phyloP scores from a whole-genome alignment of 768 basidiomycete genomes.

The Neoboletus subvelutipes region DNA sequence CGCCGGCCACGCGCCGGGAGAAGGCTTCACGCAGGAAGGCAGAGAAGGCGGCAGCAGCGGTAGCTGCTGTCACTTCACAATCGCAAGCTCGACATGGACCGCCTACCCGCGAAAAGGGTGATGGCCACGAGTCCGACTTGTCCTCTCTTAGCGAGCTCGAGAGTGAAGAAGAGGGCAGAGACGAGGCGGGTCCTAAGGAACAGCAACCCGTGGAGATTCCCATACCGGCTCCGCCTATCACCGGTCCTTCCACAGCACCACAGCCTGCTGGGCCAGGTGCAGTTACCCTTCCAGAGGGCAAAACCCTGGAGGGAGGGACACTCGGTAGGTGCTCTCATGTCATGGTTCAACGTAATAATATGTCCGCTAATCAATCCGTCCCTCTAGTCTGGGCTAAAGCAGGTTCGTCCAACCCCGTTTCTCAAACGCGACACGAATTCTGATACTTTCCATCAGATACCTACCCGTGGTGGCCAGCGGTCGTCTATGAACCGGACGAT shows the following conservation, averaged over 20 bases:
- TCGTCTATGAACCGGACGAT: conserved; percentile 66
- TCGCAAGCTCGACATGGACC: neutral
- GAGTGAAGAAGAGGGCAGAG: conserved; percentile 27
- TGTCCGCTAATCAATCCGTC: neutral
- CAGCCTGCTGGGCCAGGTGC: conserved; percentile 30
- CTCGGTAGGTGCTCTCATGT: conserved; percentile 48
- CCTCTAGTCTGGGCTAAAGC: conserved; percentile 81
- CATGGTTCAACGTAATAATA: too few species aligned
- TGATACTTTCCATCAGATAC: conserved; percentile 46
- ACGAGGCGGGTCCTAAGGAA: conserved; percentile 7
- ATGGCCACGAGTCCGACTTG: conserved; percentile 40
- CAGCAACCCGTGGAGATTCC: neutral
- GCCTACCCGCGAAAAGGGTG: conserved; percentile 6
- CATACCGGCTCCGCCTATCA: conserved; percentile 4
- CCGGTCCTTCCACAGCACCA: conserved; percentile 5
- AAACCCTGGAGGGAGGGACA: conserved; percentile 53
- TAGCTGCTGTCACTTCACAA: conserved; percentile 20
- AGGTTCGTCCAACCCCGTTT: conserved; percentile 38
- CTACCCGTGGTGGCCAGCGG: conserved; percentile 88
- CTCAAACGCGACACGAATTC: neutral
- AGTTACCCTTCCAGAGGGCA: conserved; percentile 36
- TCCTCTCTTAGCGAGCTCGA: conserved; percentile 48
- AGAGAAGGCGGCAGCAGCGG: conserved; percentile 33
- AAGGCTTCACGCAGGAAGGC: conserved; percentile 51
- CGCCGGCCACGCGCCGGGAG: conserved; percentile 63